Percentiles rank a stretch among this genome's conserved stretches.
Evolutionary conservation across 179 eudicot species (phyloP).

Genomic region (Heliamphora pulchella): DNA sequence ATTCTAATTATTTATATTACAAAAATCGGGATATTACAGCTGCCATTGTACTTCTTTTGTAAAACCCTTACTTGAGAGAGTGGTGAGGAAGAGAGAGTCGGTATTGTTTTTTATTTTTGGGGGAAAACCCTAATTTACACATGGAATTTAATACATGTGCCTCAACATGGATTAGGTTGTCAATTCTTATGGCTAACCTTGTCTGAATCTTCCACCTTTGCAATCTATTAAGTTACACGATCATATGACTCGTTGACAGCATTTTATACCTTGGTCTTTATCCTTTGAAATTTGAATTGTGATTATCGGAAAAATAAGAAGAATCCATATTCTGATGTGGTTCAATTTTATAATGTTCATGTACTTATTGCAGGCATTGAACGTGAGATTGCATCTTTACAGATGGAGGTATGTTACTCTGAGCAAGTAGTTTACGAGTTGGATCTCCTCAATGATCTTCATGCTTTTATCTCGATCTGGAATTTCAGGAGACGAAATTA

Average conservation of each 20-base stretch:
- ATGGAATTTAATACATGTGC: no score
- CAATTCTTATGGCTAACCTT: no score
- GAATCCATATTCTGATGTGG: neutral
- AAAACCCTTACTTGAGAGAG: no score
- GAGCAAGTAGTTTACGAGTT: neutral
- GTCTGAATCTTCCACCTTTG: no score
- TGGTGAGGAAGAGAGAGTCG: no score
- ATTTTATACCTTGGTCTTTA: neutral
- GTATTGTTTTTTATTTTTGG: no score
- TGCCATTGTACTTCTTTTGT: no score
- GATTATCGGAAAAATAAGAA: neutral
- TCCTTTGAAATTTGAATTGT: neutral
- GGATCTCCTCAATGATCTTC: conserved; percentile 9
- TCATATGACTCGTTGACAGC: neutral
- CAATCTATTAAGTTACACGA: neutral
- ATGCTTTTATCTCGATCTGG: conserved; percentile 9
- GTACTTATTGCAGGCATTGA: conserved; percentile 52
- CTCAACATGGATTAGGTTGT: no score
- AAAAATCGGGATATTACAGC: no score
- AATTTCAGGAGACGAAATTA: conserved; percentile 64
- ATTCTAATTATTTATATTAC: no score
- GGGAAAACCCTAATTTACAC: no score
- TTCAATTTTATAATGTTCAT: conserved; percentile 5
- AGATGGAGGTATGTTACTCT: conserved; percentile 58
- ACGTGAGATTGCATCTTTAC: conserved; percentile 70